phyloP scores from a whole-genome alignment of 257 asterid species.

The Osmanthus fragrans region DNA sequence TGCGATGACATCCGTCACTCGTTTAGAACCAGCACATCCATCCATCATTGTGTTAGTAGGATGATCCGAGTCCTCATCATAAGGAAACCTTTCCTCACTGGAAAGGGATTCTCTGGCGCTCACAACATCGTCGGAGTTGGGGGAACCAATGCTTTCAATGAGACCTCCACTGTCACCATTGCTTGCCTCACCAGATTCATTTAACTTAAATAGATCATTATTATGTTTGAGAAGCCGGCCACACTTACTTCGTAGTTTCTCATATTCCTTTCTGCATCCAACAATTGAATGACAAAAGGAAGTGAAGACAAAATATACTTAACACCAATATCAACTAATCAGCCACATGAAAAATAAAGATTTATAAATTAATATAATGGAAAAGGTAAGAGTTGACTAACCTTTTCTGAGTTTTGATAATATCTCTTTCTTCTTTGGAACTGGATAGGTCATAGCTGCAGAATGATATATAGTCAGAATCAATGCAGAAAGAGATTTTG shows the following conservation, averaged over 20 bases:
- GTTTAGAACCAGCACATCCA: conserved; percentile 41
- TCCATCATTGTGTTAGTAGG: conserved; percentile 35
- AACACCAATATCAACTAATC: neutral
- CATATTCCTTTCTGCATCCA: conserved; percentile 75
- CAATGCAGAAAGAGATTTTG: conserved; percentile 11
- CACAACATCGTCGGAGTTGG: conserved; percentile 68
- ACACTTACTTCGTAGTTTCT: conserved; percentile 68
- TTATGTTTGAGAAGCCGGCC: conserved; percentile 51
- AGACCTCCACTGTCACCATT: conserved; percentile 39
- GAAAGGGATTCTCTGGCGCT: conserved; percentile 86
- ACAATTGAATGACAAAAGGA: conserved; percentile 15
- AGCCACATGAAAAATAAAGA: conserved; percentile 3
- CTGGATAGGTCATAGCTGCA: conserved; percentile 79
- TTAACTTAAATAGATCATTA: conserved; percentile 29
- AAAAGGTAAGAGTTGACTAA: conserved; percentile 21
- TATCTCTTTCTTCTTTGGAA: conserved; percentile 78
- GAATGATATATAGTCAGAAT: conserved; percentile 19
- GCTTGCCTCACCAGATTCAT: conserved; percentile 40
- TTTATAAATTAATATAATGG: neutral
- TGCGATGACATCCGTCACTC: conserved; percentile 44
- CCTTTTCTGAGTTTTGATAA: conserved; percentile 61
- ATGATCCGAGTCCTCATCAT: conserved; percentile 44
- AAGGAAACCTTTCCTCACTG: conserved; percentile 59
- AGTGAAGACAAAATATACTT: conserved; percentile 19
- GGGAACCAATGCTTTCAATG: conserved; percentile 54